These are phyloP conservation scores for Penicillium waksmanii DNA, from an alignment of 495 filamentous ascomycete species.

Conservation along the genomic window DNA sequence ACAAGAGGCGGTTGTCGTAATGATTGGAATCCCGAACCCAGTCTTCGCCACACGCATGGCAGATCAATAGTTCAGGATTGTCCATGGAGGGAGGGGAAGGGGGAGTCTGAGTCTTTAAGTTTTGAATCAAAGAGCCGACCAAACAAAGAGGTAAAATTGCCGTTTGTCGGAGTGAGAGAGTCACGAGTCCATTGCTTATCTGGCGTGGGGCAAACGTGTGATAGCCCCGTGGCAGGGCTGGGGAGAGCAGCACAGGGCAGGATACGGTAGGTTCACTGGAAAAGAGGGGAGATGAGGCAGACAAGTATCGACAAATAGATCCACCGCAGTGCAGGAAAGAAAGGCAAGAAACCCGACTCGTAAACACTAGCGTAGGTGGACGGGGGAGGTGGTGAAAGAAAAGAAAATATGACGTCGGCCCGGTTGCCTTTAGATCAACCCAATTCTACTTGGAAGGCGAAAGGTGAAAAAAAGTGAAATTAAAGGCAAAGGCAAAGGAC, in stretches of 20 bases:
- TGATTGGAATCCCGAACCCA: slow-evolving; percentile 63
- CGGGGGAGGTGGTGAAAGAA: not conserved
- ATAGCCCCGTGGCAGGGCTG: not conserved
- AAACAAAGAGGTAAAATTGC: not conserved
- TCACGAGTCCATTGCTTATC: slow-evolving; percentile 8
- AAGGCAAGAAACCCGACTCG: not conserved
- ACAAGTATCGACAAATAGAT: not conserved
- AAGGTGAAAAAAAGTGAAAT: not conserved
- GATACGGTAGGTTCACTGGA: not conserved
- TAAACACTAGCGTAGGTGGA: no score
- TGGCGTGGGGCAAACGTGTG: slow-evolving; percentile 3
- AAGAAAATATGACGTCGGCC: slow-evolving; percentile 1
- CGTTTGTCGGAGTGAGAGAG: not conserved
- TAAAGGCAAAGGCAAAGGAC: not conserved
- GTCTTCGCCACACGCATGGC: slow-evolving; percentile 77
- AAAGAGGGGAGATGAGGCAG: not conserved
- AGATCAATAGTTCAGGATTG: slow-evolving; percentile 70
- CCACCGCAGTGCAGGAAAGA: not conserved
- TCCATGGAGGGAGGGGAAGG: slow-evolving; percentile 8
- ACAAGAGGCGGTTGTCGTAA: slow-evolving; percentile 61
- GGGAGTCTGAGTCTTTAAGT: not conserved
- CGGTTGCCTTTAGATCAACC: not conserved
- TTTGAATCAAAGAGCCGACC: not conserved
- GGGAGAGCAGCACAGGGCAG: not conserved
- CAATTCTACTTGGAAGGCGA: no score